Evolutionary conservation across 108 stramenopile genomes (phyloP).

Genomic region (Cylindrotheca closterium): DNA sequence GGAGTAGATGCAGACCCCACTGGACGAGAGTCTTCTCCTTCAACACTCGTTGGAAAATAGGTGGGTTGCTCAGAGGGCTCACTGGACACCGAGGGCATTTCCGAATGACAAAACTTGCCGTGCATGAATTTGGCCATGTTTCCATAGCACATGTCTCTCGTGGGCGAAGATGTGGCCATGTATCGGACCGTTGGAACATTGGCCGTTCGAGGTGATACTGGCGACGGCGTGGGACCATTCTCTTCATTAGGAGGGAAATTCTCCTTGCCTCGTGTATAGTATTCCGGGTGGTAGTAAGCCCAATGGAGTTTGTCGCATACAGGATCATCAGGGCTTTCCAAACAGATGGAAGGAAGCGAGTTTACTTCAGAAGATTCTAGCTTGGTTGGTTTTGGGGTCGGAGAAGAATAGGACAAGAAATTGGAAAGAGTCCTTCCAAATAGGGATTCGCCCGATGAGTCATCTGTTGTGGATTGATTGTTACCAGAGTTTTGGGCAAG

Average conservation of each 20-base stretch:
- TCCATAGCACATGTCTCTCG: constrained; percentile 36
- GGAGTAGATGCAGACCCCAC: neutral
- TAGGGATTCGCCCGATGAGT: too few relatives aligned
- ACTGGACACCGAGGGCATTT: constrained; percentile 33
- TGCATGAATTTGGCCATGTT: constrained; percentile 21
- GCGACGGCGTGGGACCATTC: too few relatives aligned
- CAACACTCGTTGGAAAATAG: neutral
- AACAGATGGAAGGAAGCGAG: constrained; percentile 22
- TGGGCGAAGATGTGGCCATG: constrained; percentile 18
- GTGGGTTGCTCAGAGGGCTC: constrained; percentile 28
- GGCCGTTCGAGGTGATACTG: neutral
- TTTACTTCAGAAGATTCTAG: neutral
- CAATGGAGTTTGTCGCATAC: constrained; percentile 4
- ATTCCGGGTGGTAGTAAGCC: neutral
- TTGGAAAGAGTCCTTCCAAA: too few relatives aligned
- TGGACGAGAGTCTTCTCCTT: neutral
- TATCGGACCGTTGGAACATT: neutral
- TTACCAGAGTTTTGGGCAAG: too few relatives aligned
- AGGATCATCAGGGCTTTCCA: constrained; percentile 28
- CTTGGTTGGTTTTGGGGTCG: neutral
- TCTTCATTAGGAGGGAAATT: neutral
- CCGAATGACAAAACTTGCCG: constrained; percentile 30
- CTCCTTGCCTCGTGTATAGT: neutral
- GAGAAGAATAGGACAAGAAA: too few relatives aligned
- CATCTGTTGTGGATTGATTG: too few relatives aligned